These are phyloP conservation scores for Mycena indigotica DNA, from an alignment of 768 basidiomycete genomes.

Conservation along the genomic window DNA sequence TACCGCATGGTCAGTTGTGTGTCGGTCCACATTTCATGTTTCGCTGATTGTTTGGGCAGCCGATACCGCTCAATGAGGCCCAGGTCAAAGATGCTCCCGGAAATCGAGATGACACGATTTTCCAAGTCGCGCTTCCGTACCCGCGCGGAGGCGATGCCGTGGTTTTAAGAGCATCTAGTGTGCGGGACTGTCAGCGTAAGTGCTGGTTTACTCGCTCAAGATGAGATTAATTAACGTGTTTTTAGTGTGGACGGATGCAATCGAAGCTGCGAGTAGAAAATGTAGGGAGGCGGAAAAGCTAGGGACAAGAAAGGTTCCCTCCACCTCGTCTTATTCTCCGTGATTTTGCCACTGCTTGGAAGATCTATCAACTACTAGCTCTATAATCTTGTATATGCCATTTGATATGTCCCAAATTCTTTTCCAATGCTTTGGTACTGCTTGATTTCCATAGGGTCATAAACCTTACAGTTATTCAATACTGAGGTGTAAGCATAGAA, in stretches of 20 bases:
- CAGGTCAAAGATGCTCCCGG: slow-evolving; percentile 56
- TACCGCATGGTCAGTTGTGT: slow-evolving; percentile 77
- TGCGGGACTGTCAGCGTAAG: slow-evolving; percentile 58
- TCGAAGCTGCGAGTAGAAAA: slow-evolving; percentile 38
- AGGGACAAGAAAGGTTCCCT: slow-evolving; percentile 26
- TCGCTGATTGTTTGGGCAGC: slow-evolving; percentile 41
- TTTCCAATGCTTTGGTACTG: neutral
- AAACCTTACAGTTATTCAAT: neutral
- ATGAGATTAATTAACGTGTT: slow-evolving; percentile 34
- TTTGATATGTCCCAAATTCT: neutral
- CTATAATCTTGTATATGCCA: neutral
- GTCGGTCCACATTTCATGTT: neutral
- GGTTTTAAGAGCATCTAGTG: slow-evolving; percentile 55
- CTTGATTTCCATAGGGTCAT: neutral
- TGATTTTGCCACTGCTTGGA: neutral
- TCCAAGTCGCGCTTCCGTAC: slow-evolving; percentile 68
- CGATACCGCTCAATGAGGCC: slow-evolving; percentile 72
- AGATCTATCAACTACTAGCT: neutral
- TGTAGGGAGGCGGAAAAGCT: slow-evolving; percentile 41
- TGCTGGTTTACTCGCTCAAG: slow-evolving; percentile 29
- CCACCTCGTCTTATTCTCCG: neutral
- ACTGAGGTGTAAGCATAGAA: neutral
- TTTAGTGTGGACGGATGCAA: slow-evolving; percentile 34
- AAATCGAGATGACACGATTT: slow-evolving; percentile 61
- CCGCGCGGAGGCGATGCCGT: slow-evolving; percentile 76